A percentile compares a stretch with the other conserved stretches of the same genome.
Conservation (phyloP, 1,284 basidiomycete species). For the Heimioporus retisporus region DNA sequence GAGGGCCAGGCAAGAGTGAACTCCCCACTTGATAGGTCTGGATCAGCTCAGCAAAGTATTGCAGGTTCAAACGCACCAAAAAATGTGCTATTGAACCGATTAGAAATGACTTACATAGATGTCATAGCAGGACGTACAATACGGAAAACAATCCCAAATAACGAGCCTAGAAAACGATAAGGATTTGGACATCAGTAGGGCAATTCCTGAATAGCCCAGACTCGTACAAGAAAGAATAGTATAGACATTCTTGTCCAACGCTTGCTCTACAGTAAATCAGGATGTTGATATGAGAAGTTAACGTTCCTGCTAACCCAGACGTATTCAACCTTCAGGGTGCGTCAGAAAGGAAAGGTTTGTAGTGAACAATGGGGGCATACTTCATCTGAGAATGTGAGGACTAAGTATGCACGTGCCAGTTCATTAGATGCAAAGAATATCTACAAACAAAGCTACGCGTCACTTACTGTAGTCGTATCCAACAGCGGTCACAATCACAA, state of each 20-base stretch:
- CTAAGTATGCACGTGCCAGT: background rate
- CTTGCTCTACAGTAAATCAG: background rate
- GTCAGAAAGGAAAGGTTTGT: background rate
- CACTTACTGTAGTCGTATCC: background rate
- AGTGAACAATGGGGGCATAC: background rate
- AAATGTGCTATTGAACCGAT: background rate
- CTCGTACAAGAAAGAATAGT: background rate
- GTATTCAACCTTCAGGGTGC: background rate
- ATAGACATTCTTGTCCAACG: background rate
- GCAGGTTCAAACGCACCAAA: background rate
- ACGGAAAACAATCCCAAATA: conserved; percentile 6
- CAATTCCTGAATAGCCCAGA: background rate
- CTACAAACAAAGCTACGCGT: background rate
- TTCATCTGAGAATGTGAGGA: background rate
- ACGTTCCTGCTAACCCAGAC: background rate
- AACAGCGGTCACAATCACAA: background rate
- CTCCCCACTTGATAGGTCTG: background rate
- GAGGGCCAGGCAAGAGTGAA: background rate
- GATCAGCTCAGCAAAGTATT: background rate
- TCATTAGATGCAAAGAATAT: background rate
- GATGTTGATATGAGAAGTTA: background rate
- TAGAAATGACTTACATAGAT: background rate
- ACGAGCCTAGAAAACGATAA: background rate
- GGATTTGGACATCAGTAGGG: background rate
- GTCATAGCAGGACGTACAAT: background rate